Evolutionary conservation across 1,284 basidiomycete genomes (phyloP), one percentile per base, ranked within the genome.

Genomic region (Trametes hirsuta): DNA sequence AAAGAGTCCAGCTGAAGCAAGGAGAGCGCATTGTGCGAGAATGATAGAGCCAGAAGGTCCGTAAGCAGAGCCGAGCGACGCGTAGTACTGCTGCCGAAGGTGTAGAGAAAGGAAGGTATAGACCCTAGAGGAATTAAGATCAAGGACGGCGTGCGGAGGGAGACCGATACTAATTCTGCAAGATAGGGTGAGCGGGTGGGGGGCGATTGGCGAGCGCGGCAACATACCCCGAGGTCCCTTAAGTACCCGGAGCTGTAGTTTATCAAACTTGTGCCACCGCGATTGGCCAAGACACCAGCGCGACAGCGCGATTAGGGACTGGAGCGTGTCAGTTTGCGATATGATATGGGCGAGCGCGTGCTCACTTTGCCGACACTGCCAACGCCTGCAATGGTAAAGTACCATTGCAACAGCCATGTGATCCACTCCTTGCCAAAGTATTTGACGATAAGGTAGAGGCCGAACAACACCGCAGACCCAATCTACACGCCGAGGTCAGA

Each of bases 1-100:
- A 98, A 97, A 18, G 91, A 92, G 76, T 99, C 97, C 41, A 99
- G 77, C 71, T 90, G 91, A 69, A 98, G 80, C 59, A 97, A 75
- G 24, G 87, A 84, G 55, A 99, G 79, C 1, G 94, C 90, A 65
- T 91, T 92, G 70, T 92, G 87, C 10, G 91, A 86, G 71, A 98
- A 93, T 0, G 93, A 91, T 41, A 98, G 80, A 0, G 88, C 92
- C 9, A 98, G 81, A 35, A 95, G 71, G 74, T 98, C 91, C 42
- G 88, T 91, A 24, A 95, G 76, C 34, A 95, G 70, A 59, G 87
- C 90, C 40, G 92, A 88, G 71, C 84, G 85, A 52, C 80, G 79
- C 11, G 77, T 76, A 59, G 72, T 71, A 37, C 72, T 69, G 71
- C 55, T 60, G 18, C 82, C 81, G 51, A 85, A 78, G 57, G 81